These are phyloP conservation scores for Lyophyllum shimeji DNA, from an alignment of 768 basidiomycete species.

Conservation along the genomic window DNA sequence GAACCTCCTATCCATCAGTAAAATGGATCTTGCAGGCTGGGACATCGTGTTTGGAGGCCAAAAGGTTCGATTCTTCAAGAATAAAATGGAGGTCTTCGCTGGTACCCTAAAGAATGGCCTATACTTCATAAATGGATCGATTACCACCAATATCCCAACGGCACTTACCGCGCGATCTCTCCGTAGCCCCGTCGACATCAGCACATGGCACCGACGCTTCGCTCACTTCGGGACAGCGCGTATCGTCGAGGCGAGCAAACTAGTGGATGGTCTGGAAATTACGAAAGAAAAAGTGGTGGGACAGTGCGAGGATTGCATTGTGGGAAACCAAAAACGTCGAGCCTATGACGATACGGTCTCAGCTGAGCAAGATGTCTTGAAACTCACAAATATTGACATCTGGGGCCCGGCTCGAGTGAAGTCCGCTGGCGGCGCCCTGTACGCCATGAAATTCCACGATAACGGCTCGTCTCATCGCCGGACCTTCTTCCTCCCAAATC, in stretches of 20 bases:
- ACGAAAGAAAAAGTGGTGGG: neutral
- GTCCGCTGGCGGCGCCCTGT: neutral
- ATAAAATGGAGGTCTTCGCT: neutral
- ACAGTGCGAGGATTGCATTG: neutral
- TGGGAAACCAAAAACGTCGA: neutral
- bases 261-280: neutral
- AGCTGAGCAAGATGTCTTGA: neutral
- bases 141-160: neutral
- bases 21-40: neutral
- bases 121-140: neutral
- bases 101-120: neutral
- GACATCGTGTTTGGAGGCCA: neutral
- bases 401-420: neutral
- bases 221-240: neutral
- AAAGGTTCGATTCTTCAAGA: neutral
- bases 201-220: neutral
- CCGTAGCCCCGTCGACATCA: neutral
- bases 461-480: neutral
- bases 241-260: neutral
- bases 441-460: neutral
- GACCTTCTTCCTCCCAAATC: neutral
- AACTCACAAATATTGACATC: neutral
- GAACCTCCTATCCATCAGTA: neutral
- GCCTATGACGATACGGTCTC: neutral
- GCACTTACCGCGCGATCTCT: neutral